Base-by-base conservation (phyloP, 2,329 filamentous ascomycete genomes). In the Verticillium albo-atrum region DNA sequence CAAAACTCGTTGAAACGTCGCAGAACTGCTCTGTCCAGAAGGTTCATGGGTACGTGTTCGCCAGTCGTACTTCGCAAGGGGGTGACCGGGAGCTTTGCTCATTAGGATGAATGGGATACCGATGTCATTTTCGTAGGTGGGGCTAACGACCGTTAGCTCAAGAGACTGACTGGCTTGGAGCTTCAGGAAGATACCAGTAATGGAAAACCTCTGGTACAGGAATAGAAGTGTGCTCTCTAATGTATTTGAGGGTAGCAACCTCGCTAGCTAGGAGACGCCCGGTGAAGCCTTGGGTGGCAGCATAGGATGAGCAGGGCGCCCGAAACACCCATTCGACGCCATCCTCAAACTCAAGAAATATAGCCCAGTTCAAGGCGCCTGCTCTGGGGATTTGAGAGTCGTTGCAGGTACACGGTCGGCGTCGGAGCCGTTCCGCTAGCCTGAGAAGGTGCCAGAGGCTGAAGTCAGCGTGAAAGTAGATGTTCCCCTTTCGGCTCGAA, bases 61-160 rank as follows among this genome's bases (percentile, higher is more conserved):
- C 68, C 66, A 71, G 55, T 62, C 34, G 60, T 65, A 59, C 56
- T 62, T 14, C 23, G 61, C 56, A 47, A 73, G 62, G 34, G 67
- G 67, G 59, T 55, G 57, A 9, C 70, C 70, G 55, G 63, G 54
- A 30, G 71, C 71, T 64, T 71, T 65, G 63, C 67, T 71, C 67
- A 72, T 71, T 20, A 73, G 58, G 35, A 74, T 72, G 56, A 67
- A 72, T 20, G 71, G 71, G 34, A 72, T 58, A 2, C 67, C 68
- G 26, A 71, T 66, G 6, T 67, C 64, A 63, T 71, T 72, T 28
- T 69, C 57, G 55, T 56, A 54, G 20, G 57, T 53, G 7, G 53
- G 17, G 47, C 61, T 61, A 35, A 42, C 17, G 50, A 32, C 47
- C 28, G 28, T 63, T 57, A 63, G 57, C 56, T 55, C 51, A 60